A percentile compares a stretch with the other conserved stretches of the same genome.
Conservation (phyloP, 2,329 filamentous ascomycete genomes). For the Fusarium sp. region DNA sequence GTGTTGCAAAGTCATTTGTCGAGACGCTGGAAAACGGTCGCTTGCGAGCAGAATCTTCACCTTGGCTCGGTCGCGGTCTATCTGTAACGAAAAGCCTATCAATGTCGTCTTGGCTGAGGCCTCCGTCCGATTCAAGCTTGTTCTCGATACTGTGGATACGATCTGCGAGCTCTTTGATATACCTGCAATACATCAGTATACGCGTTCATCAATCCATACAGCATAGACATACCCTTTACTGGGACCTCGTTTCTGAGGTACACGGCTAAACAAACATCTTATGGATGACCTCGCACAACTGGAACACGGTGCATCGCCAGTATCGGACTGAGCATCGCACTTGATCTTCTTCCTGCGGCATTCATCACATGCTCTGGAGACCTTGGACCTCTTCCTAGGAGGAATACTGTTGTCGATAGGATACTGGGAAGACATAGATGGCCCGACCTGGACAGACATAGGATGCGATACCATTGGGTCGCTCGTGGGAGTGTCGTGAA, state of each 20-base stretch:
- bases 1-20: slow-evolving; percentile 54
- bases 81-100: slow-evolving; percentile 56
- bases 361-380: slow-evolving; percentile 89
- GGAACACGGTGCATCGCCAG: slow-evolving; percentile 78
- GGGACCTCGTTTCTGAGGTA: slow-evolving; percentile 88
- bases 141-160: slow-evolving; percentile 85
- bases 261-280: slow-evolving; percentile 85
- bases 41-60: slow-evolving; percentile 54
- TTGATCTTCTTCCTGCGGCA: slow-evolving; percentile 91
- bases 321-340: slow-evolving; percentile 83
- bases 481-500: slow-evolving; percentile 53
- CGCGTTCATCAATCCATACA: too few relatives aligned
- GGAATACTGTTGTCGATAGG: slow-evolving; percentile 68
- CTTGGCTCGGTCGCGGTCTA: slow-evolving; percentile 49
- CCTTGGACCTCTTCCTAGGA: slow-evolving; percentile 83
- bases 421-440: slow-evolving; percentile 53
- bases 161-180: slow-evolving; percentile 92
- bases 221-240: slow-evolving; percentile 77
- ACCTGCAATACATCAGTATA: slow-evolving; percentile 60
- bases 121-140: slow-evolving; percentile 70
- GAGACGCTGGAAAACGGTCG: slow-evolving; percentile 63
- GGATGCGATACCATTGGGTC: slow-evolving; percentile 54
- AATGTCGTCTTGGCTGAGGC: slow-evolving; percentile 58
- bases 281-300: slow-evolving; percentile 83
- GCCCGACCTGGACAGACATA: slow-evolving; percentile 53